phyloP scores from a whole-genome alignment of 2,329 filamentous ascomycete species.

The Sporothrix euskadiensis region DNA sequence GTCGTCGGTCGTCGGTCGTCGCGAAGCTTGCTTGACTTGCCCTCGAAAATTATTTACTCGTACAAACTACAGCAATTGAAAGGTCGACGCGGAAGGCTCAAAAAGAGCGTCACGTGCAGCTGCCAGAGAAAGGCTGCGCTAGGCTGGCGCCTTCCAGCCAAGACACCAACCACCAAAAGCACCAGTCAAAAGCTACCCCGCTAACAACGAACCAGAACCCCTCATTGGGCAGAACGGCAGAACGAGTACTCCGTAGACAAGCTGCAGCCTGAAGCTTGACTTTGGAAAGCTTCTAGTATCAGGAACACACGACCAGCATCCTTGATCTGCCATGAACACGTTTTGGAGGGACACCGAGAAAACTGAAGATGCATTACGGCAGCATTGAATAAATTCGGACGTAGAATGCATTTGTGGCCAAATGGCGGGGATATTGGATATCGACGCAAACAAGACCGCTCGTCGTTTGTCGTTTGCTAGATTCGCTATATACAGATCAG shows the following conservation, averaged over 20 bases:
- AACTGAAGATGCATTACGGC: too few relatives aligned
- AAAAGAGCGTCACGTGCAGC: conserved; percentile 16
- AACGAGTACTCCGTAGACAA: neutral
- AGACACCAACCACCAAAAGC: neutral
- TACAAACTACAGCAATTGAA: neutral
- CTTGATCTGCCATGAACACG: too few relatives aligned
- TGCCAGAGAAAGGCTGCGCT: neutral
- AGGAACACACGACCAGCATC: neutral
- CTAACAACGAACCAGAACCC: neutral
- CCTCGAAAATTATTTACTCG: conserved; percentile 12
- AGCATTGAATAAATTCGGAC: too few relatives aligned
- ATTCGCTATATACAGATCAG: conserved; percentile 38
- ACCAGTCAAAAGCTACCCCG: conserved; percentile 18
- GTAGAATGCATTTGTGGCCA: neutral
- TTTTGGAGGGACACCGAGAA: too few relatives aligned
- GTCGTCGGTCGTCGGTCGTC: neutral
- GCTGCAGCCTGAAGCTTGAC: neutral
- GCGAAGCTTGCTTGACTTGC: neutral
- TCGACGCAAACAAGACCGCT: neutral
- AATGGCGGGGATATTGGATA: conserved; percentile 3
- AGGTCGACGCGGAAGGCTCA: neutral
- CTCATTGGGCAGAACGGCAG: neutral
- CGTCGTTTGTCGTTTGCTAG: neutral
- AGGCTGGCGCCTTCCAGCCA: neutral
- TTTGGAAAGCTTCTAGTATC: neutral